phyloP scores from a whole-genome alignment of 768 basidiomycete genomes.

The Termitomyces sp. region DNA sequence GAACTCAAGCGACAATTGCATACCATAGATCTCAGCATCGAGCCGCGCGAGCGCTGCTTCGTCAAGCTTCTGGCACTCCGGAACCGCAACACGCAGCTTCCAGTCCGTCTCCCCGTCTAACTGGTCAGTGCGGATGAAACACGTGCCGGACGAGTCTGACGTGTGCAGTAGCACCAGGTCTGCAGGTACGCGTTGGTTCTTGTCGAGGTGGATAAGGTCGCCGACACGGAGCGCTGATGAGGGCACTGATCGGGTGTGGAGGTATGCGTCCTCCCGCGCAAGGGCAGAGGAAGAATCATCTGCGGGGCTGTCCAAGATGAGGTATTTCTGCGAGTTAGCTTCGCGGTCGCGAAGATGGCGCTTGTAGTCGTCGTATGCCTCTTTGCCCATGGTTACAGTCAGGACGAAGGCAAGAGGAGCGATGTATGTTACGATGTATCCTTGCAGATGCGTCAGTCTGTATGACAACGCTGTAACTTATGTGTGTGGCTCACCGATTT shows the following conservation, averaged over 20 bases:
- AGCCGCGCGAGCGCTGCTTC: constrained; percentile 52
- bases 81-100: constrained; percentile 91
- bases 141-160: constrained; percentile 84
- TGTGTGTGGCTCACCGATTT: constrained; percentile 64
- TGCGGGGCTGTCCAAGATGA: constrained; percentile 61
- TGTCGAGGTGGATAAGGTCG: constrained; percentile 86
- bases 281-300: constrained; percentile 28
- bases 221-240: constrained; percentile 88
- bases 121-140: constrained; percentile 97
- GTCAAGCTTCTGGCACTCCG: constrained; percentile 70
- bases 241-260: constrained; percentile 65
- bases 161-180: constrained; percentile 89
- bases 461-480: not conserved
- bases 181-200: constrained; percentile 96
- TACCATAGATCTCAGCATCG: constrained; percentile 89
- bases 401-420: constrained; percentile 96
- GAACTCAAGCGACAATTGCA: constrained; percentile 14
- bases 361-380: constrained; percentile 98
- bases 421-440: constrained; percentile 93
- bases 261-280: constrained; percentile 32
- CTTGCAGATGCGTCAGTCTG: constrained; percentile 33
- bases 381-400: constrained; percentile 95
- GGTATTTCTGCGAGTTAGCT: constrained; percentile 91
- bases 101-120: constrained; percentile 99
- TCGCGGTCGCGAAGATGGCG: constrained; percentile 88